Base-by-base conservation (phyloP, 2,329 filamentous ascomycete genomes). In the Truncatella angustata region DNA sequence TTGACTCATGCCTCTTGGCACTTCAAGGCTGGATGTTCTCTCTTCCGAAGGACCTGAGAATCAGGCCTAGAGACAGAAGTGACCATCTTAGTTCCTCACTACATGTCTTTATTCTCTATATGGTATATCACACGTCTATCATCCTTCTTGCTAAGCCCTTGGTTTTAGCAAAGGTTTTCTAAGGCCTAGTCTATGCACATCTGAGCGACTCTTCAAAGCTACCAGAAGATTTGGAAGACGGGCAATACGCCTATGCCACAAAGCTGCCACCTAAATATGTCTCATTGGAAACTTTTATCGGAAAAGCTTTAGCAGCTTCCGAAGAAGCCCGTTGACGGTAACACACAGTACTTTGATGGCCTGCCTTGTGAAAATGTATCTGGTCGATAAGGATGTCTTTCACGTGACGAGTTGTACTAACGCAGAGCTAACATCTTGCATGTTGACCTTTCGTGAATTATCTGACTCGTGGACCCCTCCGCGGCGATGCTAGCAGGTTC, bases 1-100 rank as follows among this genome's bases (percentile, higher is more conserved):
- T 45, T n/a, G 1, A 45, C 23, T 45, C 42, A n/a, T 45, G 42
- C n/a, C 42, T 45, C 10, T 28, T 45, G 42, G 28, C 42, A 23
- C 42, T 45, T 12, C 42, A 32, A 20, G 42, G 24, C 21, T 45
- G 42, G 42, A 5, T 30, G 3, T 45, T 45, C 10, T 45, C 42
- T 26, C 23, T 45, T 10, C 42, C 42, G 4, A 45, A 23, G n/a
- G 42, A 45, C 7, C 42, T 45, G 2, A 45, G 16, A 28, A 32
- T 32, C 18, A n/a, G 28, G 24, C 23, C 14, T 7, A 28, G 42
- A 11, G 28, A 45, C n/a, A 28, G 42, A 32, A 30, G 42, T 2
- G 42, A 45, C 18, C 5, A 10, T n/a, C 23, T 45, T 5, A 26
- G 28, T 14, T 9, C 16, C 28, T 45, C 42, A 23, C 42, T 24